These are phyloP conservation scores for Vanderwaltozyma tropicalis DNA, from an alignment of 805 yeast genomes.

Conservation along the genomic window DNA sequence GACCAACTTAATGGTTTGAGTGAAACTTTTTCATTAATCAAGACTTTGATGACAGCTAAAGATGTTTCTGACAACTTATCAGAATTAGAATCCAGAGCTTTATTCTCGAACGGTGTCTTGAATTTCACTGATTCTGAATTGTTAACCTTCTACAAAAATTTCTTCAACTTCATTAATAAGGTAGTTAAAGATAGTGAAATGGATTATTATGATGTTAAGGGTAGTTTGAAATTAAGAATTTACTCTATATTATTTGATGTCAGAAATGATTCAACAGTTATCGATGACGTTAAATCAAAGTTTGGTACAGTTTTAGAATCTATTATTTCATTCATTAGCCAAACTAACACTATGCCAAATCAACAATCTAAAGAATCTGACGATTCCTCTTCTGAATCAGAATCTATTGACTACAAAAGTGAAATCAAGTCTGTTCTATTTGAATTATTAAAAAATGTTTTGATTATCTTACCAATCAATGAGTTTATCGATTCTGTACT, in stretches of 20 bases:
- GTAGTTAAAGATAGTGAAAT: constrained; percentile 33
- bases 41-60: constrained; percentile 30
- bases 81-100: constrained; percentile 39
- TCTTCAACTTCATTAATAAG: constrained; percentile 48
- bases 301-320: constrained; percentile 21
- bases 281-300: constrained; percentile 12
- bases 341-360: constrained; percentile 4
- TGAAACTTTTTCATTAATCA: constrained; percentile 36
- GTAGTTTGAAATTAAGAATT: constrained; percentile 43
- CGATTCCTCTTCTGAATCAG: constrained; percentile 13
- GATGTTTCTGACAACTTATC: constrained; percentile 30
- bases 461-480: constrained; percentile 65
- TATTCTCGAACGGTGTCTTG: constrained; percentile 53
- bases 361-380: constrained; percentile 5
- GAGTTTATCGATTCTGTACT: constrained; percentile 58
- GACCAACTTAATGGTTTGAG: constrained; percentile 54
- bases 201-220: constrained; percentile 18
- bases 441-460: constrained; percentile 47
- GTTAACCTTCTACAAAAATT: constrained; percentile 36
- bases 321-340: constrained; percentile 17
- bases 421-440: constrained; percentile 37
- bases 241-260: constrained; percentile 40
- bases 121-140: constrained; percentile 42
- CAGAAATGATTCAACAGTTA: constrained; percentile 8
- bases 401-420: constrained; percentile 11